Evolutionary conservation across 1,139 yeast genomes (phyloP).

Genomic region (Hansenula lynferdii): DNA sequence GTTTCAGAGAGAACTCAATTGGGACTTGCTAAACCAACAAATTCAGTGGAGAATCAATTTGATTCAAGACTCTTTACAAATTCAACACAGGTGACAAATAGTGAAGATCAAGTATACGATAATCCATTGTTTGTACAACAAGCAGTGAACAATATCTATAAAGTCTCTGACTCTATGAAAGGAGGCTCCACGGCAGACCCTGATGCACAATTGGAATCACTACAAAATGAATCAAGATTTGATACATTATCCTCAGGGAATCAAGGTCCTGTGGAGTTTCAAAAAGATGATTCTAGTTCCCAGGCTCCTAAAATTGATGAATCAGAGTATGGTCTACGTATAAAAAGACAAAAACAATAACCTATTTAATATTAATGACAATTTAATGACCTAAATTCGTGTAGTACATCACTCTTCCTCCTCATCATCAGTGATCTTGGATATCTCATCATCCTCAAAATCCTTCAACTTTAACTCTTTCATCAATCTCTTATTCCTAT

Average conservation of each 20-base stretch:
- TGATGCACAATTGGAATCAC: conserved; percentile 26
- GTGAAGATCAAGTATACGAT: conserved; percentile 50
- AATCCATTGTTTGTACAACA: conserved; percentile 51
- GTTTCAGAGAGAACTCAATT: conserved; percentile 50
- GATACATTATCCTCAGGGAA: conserved; percentile 28
- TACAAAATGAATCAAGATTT: conserved; percentile 30
- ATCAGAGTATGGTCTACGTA: conserved; percentile 21
- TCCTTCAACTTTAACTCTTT: conserved; percentile 12
- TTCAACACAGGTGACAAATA: conserved; percentile 36
- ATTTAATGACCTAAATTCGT: neutral
- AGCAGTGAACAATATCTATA: conserved; percentile 44
- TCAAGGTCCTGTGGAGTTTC: conserved; percentile 50
- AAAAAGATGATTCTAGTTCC: conserved; percentile 30
- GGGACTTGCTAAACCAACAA: conserved; percentile 42
- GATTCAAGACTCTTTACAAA: conserved; percentile 52
- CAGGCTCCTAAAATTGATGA: conserved; percentile 16
- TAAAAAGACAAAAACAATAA: conserved; percentile 13
- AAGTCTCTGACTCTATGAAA: conserved; percentile 25
- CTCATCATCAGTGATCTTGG: conserved; percentile 13
- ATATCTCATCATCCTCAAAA: conserved; percentile 10
- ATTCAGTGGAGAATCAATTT: conserved; percentile 36
- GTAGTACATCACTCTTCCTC: conserved; percentile 8
- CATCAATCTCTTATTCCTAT: conserved; percentile 23
- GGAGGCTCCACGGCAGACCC: conserved; percentile 21
- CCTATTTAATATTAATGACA: neutral